phyloP scores from a whole-genome alignment of 2,329 filamentous ascomycete genomes.

The Colletotrichum aenigma region DNA sequence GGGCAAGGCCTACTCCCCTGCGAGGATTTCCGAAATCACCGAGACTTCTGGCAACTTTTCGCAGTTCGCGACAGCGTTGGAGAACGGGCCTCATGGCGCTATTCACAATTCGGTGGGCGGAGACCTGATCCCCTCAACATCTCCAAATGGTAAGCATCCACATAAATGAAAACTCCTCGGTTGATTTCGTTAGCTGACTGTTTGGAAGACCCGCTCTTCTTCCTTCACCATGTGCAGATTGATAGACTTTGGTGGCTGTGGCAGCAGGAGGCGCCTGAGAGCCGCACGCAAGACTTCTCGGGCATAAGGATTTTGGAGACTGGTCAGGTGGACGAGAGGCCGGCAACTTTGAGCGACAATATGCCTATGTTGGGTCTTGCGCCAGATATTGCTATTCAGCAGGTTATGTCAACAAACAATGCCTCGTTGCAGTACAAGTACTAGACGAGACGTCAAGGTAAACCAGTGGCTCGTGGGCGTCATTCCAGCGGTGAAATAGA shows the following conservation, averaged over 20 bases:
- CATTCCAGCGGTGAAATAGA: not conserved
- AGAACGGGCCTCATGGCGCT: slow-evolving; percentile 29
- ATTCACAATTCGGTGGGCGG: slow-evolving; percentile 28
- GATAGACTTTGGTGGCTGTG: slow-evolving; percentile 25
- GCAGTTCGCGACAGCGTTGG: slow-evolving; percentile 21
- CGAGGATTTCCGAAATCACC: slow-evolving; percentile 16
- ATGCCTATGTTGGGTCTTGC: slow-evolving; percentile 18
- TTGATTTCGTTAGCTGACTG: not conserved
- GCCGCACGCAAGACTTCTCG: not conserved
- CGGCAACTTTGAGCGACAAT: slow-evolving; percentile 9
- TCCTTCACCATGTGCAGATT: slow-evolving; percentile 24
- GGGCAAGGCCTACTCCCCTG: not conserved
- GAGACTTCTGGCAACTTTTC: slow-evolving; percentile 13
- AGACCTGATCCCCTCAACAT: slow-evolving; percentile 30
- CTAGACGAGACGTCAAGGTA: not conserved
- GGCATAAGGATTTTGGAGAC: not conserved
- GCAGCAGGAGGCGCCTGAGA: slow-evolving; percentile 13
- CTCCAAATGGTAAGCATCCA: slow-evolving; percentile 23
- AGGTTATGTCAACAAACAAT: slow-evolving; percentile 14
- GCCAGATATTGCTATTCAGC: slow-evolving; percentile 1
- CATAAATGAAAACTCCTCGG: not conserved
- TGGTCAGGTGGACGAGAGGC: not conserved
- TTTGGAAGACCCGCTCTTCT: slow-evolving; percentile 23
- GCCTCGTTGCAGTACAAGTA: slow-evolving; percentile 15
- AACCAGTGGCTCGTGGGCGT: fast-evolving